These are phyloP conservation scores for Ammopiptanthus mongolicus DNA, from an alignment of 306 rosid genomes.

Conservation along the genomic window DNA sequence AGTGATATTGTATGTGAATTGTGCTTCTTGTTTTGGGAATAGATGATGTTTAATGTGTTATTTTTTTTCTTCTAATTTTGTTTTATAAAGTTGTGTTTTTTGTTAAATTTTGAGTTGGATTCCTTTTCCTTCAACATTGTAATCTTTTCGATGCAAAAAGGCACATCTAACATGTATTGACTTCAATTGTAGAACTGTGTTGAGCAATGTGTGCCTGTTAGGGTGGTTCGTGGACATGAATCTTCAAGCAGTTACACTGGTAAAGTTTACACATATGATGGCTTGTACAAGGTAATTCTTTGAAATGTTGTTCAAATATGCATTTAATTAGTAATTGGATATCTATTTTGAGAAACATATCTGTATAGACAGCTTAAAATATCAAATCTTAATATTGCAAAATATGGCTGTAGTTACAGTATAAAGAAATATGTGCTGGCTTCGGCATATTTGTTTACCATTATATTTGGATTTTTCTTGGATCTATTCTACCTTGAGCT, in stretches of 20 bases:
- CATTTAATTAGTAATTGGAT: background rate
- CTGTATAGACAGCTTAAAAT: background rate
- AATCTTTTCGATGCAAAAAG: background rate
- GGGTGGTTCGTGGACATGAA: slow-evolving; percentile 89
- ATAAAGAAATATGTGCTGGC: background rate
- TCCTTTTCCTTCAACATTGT: background rate
- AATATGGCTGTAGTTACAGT: background rate
- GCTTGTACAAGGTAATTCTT: slow-evolving; percentile 77
- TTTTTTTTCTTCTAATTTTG: background rate
- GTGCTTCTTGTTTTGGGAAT: background rate
- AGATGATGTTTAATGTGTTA: too few relatives aligned
- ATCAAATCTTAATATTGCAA: background rate
- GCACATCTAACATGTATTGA: slow-evolving; percentile 21
- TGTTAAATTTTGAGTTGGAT: background rate
- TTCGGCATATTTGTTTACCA: background rate
- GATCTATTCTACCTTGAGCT: background rate
- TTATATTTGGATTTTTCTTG: background rate
- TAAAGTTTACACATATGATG: slow-evolving; percentile 92
- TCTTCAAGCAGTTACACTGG: slow-evolving; percentile 68
- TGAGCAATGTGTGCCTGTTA: slow-evolving; percentile 67
- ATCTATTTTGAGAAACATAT: background rate
- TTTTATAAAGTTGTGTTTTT: too few relatives aligned
- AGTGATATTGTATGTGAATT: background rate
- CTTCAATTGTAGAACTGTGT: slow-evolving; percentile 59
- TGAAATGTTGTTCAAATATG: background rate